Evolutionary conservation across 2,329 filamentous ascomycete species (phyloP).

Genomic region (Gnomoniopsis smithogilvyi): DNA sequence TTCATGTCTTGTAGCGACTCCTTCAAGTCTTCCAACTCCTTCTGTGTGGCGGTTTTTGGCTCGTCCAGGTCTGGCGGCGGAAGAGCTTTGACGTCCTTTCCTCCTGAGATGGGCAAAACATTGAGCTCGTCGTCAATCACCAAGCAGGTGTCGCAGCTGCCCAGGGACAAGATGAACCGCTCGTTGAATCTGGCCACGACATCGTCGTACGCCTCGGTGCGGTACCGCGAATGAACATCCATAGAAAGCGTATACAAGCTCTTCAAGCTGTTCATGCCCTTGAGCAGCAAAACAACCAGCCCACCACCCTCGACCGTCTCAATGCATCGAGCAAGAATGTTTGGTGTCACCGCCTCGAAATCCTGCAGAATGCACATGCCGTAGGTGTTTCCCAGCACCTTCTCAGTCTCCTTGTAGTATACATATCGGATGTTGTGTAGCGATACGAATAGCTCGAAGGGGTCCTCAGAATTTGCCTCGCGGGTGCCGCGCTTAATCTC

Average conservation of each 20-base stretch:
- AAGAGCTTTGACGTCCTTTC: slow-evolving; percentile 81
- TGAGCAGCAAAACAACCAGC: slow-evolving; percentile 82
- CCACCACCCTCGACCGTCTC: slow-evolving; percentile 98
- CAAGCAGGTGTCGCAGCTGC: slow-evolving; percentile 90
- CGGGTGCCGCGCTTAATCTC: slow-evolving; percentile 94
- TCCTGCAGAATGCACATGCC: slow-evolving; percentile 98
- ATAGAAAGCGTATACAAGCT: slow-evolving; percentile 96
- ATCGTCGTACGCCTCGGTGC: slow-evolving; percentile 93
- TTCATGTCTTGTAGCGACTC: slow-evolving; percentile 81
- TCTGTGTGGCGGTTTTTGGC: slow-evolving; percentile 65
- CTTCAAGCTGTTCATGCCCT: slow-evolving; percentile 95
- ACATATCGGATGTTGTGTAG: slow-evolving; percentile 97
- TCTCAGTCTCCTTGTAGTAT: slow-evolving; percentile 99
- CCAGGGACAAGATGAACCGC: slow-evolving; percentile 90
- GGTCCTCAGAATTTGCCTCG: slow-evolving; percentile 88
- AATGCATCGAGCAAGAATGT: slow-evolving; percentile 87
- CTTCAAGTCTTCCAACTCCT: slow-evolving; percentile 83
- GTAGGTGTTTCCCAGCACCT: slow-evolving; percentile 96
- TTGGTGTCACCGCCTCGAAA: slow-evolving; percentile 97
- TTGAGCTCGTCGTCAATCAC: slow-evolving; percentile 98
- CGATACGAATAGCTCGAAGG: slow-evolving; percentile 95
- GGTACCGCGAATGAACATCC: slow-evolving; percentile 95
- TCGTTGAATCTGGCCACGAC: slow-evolving; percentile 97
- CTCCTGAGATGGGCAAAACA: slow-evolving; percentile 93
- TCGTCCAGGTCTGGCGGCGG: slow-evolving; percentile 73